These are phyloP conservation scores for Hypoxylon sp. DNA, from an alignment of 2,329 filamentous ascomycete genomes.

Conservation along the genomic window DNA sequence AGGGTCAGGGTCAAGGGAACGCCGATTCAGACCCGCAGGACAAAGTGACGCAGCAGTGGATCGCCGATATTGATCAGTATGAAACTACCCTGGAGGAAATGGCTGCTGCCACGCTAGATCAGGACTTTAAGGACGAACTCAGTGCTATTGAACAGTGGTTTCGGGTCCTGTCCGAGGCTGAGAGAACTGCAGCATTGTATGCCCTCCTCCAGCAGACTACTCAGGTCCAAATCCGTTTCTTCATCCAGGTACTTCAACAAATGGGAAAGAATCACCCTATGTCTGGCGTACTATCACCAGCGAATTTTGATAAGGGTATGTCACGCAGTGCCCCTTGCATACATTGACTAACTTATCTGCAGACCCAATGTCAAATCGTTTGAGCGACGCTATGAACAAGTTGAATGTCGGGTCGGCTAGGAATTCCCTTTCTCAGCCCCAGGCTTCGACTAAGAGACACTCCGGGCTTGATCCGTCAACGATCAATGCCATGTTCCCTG, in stretches of 20 bases:
- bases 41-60: slow-evolving; percentile 97
- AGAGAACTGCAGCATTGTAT: slow-evolving; percentile 94
- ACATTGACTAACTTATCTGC: slow-evolving; percentile 42
- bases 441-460: slow-evolving; percentile 86
- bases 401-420: slow-evolving; percentile 87
- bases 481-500: slow-evolving; percentile 99
- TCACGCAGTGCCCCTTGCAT: slow-evolving; percentile 41
- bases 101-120: slow-evolving; percentile 97
- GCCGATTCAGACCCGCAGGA: slow-evolving; percentile 86
- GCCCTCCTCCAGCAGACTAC: slow-evolving; percentile 97
- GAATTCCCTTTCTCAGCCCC: slow-evolving; percentile 85
- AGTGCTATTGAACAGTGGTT: slow-evolving; percentile 99
- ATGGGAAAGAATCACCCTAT: slow-evolving; percentile 99
- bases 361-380: slow-evolving; percentile 97
- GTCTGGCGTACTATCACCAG: slow-evolving; percentile 93
- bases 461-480: slow-evolving; percentile 93
- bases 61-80: slow-evolving; percentile 98
- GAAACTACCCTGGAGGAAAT: slow-evolving; percentile 99
- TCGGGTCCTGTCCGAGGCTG: slow-evolving; percentile 94
- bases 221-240: slow-evolving; percentile 98
- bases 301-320: slow-evolving; percentile 95
- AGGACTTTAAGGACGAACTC: slow-evolving; percentile 99
- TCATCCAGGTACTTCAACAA: slow-evolving; percentile 97
- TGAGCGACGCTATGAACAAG: slow-evolving; percentile 97
- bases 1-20: slow-evolving; percentile 74